Conservation (phyloP, 768 basidiomycete genomes). For the Serendipita sp. region DNA sequence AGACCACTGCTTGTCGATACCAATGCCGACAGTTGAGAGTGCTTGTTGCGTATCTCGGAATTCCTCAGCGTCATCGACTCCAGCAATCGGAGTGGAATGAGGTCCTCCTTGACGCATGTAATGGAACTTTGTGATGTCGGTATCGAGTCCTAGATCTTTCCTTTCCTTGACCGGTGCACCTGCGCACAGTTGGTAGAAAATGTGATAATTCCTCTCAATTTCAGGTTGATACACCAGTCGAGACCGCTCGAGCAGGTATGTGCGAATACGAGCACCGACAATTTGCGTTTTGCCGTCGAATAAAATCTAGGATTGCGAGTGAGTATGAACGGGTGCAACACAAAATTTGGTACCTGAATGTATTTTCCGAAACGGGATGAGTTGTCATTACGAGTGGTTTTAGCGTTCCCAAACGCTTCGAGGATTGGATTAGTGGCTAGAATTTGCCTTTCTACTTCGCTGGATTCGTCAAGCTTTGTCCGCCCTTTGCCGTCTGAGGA, state of each 20-base stretch:
- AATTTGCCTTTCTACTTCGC: constrained; percentile 93
- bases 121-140: constrained; percentile 72
- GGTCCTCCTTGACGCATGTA: constrained; percentile 91
- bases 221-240: constrained; percentile 94
- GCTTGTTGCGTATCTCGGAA: constrained; percentile 89
- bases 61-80: constrained; percentile 94
- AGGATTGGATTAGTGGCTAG: constrained; percentile 98
- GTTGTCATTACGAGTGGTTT: constrained; percentile 98
- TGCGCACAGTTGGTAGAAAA: constrained; percentile 98
- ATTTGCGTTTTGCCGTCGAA: constrained; percentile 95
- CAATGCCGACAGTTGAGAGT: constrained; percentile 91
- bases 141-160: constrained; percentile 83
- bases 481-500: constrained; percentile 37
- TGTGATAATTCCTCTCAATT: constrained; percentile 97
- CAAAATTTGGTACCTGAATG: constrained; percentile 58
- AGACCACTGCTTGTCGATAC: constrained; percentile 96
- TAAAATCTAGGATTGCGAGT: constrained; percentile 53
- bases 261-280: constrained; percentile 96
- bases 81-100: constrained; percentile 66
- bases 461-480: constrained; percentile 69
- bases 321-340: constrained; percentile 7
- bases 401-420: constrained; percentile 98
- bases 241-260: constrained; percentile 93
- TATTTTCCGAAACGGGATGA: constrained; percentile 99
- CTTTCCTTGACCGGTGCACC: constrained; percentile 91